Conservation (phyloP, 2,329 filamentous ascomycete genomes). For the Apiospora pterosperma region DNA sequence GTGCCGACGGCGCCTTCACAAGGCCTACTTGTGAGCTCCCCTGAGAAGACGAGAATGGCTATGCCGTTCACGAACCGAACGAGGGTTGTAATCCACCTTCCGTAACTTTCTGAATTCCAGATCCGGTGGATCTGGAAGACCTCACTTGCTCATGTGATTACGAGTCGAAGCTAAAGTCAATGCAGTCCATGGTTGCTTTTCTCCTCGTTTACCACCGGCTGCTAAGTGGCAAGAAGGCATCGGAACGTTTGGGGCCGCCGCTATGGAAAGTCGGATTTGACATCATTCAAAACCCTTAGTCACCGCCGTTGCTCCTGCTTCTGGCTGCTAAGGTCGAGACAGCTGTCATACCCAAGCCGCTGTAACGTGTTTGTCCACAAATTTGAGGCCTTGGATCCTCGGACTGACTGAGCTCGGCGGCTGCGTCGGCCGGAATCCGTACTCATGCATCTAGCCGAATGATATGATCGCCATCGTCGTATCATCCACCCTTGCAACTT, state of each 20-base stretch:
- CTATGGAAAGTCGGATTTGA: neutral
- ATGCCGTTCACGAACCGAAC: neutral
- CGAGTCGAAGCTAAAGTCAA: neutral
- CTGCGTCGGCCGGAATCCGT: neutral
- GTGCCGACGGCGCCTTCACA: slow-evolving; percentile 1
- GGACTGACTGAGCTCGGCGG: neutral
- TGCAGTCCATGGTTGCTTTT: neutral
- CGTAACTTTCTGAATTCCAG: neutral
- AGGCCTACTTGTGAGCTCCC: neutral
- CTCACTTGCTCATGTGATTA: neutral
- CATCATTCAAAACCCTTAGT: neutral
- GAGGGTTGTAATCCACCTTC: neutral
- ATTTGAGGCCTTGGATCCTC: neutral
- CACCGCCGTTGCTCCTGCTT: neutral
- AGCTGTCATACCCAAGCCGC: neutral
- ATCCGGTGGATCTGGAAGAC: neutral
- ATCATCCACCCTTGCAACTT: neutral
- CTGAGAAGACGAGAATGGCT: neutral
- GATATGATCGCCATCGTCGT: neutral
- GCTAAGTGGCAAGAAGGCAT: neutral
- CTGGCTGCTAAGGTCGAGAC: neutral
- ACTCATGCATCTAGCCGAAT: neutral
- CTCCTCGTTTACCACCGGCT: neutral
- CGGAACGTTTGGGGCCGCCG: neutral
- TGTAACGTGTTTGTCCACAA: neutral